phyloP scores from a whole-genome alignment of 2,329 filamentous ascomycete genomes.

The Penicillium janthinellum region DNA sequence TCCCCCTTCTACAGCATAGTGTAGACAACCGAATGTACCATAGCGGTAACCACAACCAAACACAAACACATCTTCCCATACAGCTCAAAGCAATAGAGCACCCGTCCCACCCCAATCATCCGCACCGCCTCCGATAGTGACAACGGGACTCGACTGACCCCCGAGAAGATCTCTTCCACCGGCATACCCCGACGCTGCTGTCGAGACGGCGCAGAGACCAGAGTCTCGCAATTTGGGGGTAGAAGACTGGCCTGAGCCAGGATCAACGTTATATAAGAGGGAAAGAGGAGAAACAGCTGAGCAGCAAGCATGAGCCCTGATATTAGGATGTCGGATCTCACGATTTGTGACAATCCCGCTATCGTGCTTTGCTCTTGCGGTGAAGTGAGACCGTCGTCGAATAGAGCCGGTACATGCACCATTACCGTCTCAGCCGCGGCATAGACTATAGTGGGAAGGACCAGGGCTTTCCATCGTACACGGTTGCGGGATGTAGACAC shows the following conservation, averaged over 20 bases:
- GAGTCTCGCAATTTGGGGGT: not conserved
- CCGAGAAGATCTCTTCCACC: not conserved
- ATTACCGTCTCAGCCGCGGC: not conserved
- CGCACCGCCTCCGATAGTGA: not conserved
- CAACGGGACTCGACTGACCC: not conserved
- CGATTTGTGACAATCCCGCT: not conserved
- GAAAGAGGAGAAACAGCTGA: not conserved
- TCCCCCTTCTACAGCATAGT: not conserved
- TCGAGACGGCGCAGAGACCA: not conserved
- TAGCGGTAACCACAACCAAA: not conserved
- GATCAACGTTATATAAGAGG: not conserved
- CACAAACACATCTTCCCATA: constrained; percentile 1
- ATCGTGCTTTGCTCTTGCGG: not conserved
- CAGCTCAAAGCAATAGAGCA: not conserved
- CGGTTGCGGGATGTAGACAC: not conserved
- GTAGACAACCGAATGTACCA: not conserved
- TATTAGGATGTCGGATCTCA: constrained; percentile 1
- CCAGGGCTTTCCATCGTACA: not conserved
- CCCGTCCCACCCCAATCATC: not conserved
- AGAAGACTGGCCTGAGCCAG: not conserved
- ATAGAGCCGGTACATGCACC: not conserved
- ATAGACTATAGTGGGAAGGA: not conserved
- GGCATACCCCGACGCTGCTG: not conserved
- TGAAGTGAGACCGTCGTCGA: not conserved
- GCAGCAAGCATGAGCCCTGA: not conserved